Evolutionary conservation across 176 grass and related monocot genomes (phyloP).

Genomic region (Oryza longistaminata): DNA sequence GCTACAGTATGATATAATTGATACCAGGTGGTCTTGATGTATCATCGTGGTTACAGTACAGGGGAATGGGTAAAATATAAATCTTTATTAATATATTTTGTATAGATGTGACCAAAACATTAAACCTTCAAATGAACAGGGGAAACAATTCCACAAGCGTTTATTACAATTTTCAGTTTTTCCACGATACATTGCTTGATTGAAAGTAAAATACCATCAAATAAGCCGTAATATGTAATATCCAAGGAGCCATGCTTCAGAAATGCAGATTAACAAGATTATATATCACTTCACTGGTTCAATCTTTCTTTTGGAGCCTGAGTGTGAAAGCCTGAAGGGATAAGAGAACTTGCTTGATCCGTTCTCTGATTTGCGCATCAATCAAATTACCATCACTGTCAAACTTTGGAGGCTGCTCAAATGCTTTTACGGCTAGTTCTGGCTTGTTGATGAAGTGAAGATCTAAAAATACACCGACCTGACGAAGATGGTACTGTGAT

Average conservation of each 20-base stretch:
- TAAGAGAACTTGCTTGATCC: constrained; percentile 67
- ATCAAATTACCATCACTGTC: constrained; percentile 75
- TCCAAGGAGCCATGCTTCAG: background rate
- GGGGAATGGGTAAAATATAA: background rate
- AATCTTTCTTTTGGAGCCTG: constrained; percentile 46
- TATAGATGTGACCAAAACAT: background rate
- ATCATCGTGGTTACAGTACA: background rate
- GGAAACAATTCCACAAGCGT: background rate
- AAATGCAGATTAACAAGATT: background rate
- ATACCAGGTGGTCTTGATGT: background rate
- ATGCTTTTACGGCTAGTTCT: constrained; percentile 63
- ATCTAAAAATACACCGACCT: constrained; percentile 84
- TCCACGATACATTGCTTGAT: background rate
- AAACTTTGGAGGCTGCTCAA: constrained; percentile 62
- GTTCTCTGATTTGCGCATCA: constrained; percentile 55
- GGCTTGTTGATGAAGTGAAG: constrained; percentile 99
- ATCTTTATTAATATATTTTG: background rate
- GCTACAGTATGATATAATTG: background rate
- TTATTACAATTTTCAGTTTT: constrained; percentile 25
- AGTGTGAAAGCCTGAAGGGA: constrained; percentile 81
- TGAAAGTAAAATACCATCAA: background rate
- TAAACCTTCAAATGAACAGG: background rate
- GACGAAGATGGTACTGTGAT: constrained; percentile 85
- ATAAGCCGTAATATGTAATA: background rate
- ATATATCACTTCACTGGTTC: background rate